Evolutionary conservation across 2,329 filamentous ascomycete genomes (phyloP).

Genomic region (Aspergillus neotritici): DNA sequence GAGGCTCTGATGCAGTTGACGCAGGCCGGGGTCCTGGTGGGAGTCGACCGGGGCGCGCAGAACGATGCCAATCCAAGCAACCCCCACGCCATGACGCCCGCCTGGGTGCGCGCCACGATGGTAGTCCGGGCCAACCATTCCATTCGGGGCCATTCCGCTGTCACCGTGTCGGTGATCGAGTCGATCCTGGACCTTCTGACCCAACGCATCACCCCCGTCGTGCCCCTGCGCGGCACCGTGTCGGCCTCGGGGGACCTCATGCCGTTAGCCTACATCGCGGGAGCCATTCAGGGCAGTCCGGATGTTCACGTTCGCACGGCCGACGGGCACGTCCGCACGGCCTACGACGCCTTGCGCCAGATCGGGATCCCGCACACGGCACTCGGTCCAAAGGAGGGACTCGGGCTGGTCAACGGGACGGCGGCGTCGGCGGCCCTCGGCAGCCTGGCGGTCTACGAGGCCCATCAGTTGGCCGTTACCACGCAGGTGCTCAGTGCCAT

Average conservation of each 20-base stretch:
- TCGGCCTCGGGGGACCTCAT: conserved; percentile 2
- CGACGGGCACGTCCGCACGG: too few species aligned
- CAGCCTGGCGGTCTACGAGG: conserved; percentile 46
- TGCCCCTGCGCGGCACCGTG: background rate
- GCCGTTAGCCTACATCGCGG: conserved; percentile 1
- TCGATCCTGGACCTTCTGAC: background rate
- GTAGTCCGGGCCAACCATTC: conserved; percentile 49
- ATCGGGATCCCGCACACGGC: too few species aligned
- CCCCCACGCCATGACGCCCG: conserved; percentile 43
- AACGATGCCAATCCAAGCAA: background rate
- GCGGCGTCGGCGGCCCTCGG: conserved; percentile 42
- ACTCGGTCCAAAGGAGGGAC: conserved; percentile 46
- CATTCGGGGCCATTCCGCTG: conserved; percentile 45
- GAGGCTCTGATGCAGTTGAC: conserved; percentile 51
- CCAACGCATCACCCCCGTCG: background rate
- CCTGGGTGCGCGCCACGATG: conserved; percentile 50
- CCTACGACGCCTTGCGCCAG: too few species aligned
- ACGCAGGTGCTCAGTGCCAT: conserved; percentile 57
- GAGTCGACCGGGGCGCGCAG: conserved; percentile 4
- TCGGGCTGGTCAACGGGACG: conserved; percentile 49
- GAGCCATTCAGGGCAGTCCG: background rate
- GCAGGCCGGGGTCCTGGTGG: conserved; percentile 44
- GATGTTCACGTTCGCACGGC: background rate
- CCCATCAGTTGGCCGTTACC: conserved; percentile 49
- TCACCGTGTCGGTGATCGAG: background rate